Evolutionary conservation across 345 rosid genomes (phyloP), one percentile per base, ranked within the genome.

Genomic region (Populus pruinosa): DNA sequence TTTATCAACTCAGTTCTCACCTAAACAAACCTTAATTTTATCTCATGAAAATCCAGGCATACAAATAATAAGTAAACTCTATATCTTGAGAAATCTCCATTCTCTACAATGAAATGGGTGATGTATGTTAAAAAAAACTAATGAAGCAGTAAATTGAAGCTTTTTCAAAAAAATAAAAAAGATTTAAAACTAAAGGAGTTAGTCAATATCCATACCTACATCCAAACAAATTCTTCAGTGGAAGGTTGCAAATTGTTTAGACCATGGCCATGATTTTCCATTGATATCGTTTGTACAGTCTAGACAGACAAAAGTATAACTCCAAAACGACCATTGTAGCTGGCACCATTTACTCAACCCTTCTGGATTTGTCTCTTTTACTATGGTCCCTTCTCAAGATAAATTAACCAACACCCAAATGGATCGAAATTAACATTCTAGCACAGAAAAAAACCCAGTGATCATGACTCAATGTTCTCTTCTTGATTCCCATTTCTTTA

Each of bases 401-500:
- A 55, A 56, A 73, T 16, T 61, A 17, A 23, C 16, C 68, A 67
- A 73, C 73, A 29, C 62, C 43, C 75, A 71, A 56, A 35, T 21
- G 25, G 59, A 56, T 23, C 70, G 53, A 3, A 63, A 36, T 43
- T 13, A 63, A 67, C 68, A 7, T 65, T 56, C 13, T 2, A 62
- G 41, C 74, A 29, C 31, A 66, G 71, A 76, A 35, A 50, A 11
- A 38, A 66, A 50, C 17, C 62, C 47, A 16, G 47, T 23, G 25
- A 36, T 18, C 38, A 20, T 29, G 31, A 2, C 59, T 84, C 81
- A 76, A 79, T 81, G 83, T 71, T 71, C 63, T 72, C 76, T 62
- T 63, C 50, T 70, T 50, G 76, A 82, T 33, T 73, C 73, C 97
- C 97, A 87, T 78, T 89, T 89, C 82, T 86, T 88, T 47, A 93